These are phyloP conservation scores for Coniochaeta ligniaria DNA, from an alignment of 2,329 filamentous ascomycete genomes.

Conservation along the genomic window DNA sequence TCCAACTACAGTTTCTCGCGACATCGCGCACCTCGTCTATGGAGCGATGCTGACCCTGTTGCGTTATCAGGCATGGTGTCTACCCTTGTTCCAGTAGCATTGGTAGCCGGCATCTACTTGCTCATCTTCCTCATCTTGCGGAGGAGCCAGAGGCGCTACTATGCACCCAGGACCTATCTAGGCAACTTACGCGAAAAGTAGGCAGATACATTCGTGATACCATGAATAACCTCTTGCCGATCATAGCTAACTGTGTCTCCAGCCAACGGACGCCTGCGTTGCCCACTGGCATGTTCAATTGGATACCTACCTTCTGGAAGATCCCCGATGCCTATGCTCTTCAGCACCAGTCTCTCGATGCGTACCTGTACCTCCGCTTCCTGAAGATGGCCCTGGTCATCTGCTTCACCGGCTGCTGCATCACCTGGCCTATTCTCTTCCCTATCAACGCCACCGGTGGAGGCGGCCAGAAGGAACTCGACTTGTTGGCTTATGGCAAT, in stretches of 20 bases:
- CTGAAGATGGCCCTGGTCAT: slow-evolving; percentile 70
- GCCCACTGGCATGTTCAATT: slow-evolving; percentile 57
- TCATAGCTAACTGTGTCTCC: background rate
- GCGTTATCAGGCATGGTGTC: slow-evolving; percentile 28
- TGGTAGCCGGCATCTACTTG: slow-evolving; percentile 31
- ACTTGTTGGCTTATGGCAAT: slow-evolving; percentile 75
- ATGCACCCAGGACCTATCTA: slow-evolving; percentile 43
- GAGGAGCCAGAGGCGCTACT: slow-evolving; percentile 36
- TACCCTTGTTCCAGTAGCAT: slow-evolving; percentile 30
- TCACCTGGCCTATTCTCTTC: slow-evolving; percentile 82
- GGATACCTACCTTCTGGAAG: slow-evolving; percentile 60
- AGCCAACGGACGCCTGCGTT: slow-evolving; percentile 53
- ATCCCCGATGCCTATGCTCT: slow-evolving; percentile 72
- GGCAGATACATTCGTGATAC: slow-evolving; percentile 1
- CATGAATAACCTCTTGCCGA: background rate
- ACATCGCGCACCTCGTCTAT: background rate
- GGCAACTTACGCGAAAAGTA: slow-evolving; percentile 36
- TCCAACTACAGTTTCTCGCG: background rate
- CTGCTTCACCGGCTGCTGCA: slow-evolving; percentile 72
- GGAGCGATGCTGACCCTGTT: background rate
- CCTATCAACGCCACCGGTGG: slow-evolving; percentile 84
- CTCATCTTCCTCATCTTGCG: slow-evolving; percentile 37
- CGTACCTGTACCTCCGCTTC: slow-evolving; percentile 85
- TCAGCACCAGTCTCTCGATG: slow-evolving; percentile 86
- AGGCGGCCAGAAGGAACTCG: slow-evolving; percentile 55